Evolutionary conservation across 2,329 filamentous ascomycete species (phyloP), one percentile per base, ranked within the genome.

Genomic region (Bipolaris oryzae): DNA sequence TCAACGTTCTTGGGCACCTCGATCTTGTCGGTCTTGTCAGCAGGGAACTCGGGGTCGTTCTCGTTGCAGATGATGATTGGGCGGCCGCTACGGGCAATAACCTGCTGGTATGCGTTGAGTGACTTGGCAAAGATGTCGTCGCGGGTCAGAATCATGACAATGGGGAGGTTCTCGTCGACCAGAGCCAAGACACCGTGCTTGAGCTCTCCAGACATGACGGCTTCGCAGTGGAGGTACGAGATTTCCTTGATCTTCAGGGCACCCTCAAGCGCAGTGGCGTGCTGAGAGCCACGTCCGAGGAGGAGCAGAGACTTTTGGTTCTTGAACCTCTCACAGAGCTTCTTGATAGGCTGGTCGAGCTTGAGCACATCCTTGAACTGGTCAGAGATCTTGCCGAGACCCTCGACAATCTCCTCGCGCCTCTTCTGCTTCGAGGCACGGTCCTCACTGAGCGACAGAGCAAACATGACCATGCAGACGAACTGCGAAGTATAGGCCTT

Each of bases 171-270:
- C 85, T 99, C 95, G 73, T 99, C 95, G 58, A 99, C 95, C 62
- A 99, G 85, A 50, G 95, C 95, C 75, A 99, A 84, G 50, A 99
- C 95, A 84, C 95, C 95, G 79, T 99, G 95, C 87, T 99, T 99
- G 72, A 99, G 86, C 82, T 99, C 95, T 80, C 95, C 95, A 64
- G 95, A 98, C 95, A 99, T 99, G 83, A 99, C 95, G 70, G 95
- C 95, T 82, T 99, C 95, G 80, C 95, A 99, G 81, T 99, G 95
- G 58, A 99, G 90, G 80, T 99, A 99, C 16, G 94, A 98, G 73
- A 99, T 99, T 82, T 99, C 95, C 87, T 99, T 99, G 80, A 99
- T 99, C 85, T 99, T 99, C 69, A 99, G 85, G 47, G 95, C 95
- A 80, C 86, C 95, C 84, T 99, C 95, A 20, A 99, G 87, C 54